phyloP scores from a whole-genome alignment of 2,329 filamentous ascomycete genomes.

The Verticillium isaacii region DNA sequence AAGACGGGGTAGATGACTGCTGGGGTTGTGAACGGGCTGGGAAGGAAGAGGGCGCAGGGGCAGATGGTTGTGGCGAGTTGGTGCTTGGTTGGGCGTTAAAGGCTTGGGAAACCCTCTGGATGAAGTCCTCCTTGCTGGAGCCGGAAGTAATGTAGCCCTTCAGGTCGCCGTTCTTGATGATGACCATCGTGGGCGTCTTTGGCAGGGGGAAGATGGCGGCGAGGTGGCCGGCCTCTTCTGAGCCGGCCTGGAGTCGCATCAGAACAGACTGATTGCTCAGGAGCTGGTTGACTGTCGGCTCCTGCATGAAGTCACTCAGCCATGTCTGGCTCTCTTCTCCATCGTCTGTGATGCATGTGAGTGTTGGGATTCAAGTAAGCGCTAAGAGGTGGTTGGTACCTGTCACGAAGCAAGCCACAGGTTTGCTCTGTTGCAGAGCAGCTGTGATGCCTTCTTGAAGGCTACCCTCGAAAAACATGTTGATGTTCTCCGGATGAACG shows the following conservation, averaged over 20 bases:
- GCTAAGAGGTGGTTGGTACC: constrained; percentile 41
- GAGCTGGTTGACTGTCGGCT: background rate
- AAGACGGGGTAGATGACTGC: background rate
- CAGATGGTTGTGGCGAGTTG: constrained; percentile 1
- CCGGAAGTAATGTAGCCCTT: constrained; percentile 70
- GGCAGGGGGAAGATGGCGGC: constrained; percentile 78
- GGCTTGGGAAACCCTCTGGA: constrained; percentile 45
- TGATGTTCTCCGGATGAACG: constrained; percentile 6
- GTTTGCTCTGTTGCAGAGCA: constrained; percentile 70
- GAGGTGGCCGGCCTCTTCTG: constrained; percentile 76
- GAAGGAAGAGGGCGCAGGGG: background rate
- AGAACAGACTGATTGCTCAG: constrained; percentile 52
- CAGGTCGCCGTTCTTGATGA: constrained; percentile 75
- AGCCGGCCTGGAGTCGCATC: constrained; percentile 66
- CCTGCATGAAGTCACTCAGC: constrained; percentile 65
- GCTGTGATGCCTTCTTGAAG: constrained; percentile 75
- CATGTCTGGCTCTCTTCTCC: constrained; percentile 64
- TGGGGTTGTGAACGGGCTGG: background rate
- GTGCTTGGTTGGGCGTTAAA: constrained; percentile 16
- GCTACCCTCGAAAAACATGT: constrained; percentile 78
- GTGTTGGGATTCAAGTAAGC: background rate
- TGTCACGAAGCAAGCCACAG: constrained; percentile 80
- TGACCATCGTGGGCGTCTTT: constrained; percentile 70
- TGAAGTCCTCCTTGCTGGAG: constrained; percentile 61
- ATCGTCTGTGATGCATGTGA: constrained; percentile 48